phyloP scores from a whole-genome alignment of 140 eudicot species.

The Stevia rebaudiana region DNA sequence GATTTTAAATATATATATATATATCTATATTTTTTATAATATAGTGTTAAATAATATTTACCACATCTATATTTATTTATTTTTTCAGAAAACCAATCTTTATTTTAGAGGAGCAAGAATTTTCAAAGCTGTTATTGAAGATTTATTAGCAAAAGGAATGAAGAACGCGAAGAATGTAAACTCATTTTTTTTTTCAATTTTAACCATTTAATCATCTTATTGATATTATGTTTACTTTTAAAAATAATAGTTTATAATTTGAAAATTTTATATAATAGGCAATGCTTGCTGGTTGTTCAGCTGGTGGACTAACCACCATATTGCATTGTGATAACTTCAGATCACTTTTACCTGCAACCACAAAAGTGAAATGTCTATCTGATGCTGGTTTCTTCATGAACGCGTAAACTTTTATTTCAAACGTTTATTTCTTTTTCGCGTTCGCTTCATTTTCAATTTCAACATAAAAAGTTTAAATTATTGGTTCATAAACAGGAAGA shows the following conservation, averaged over 20 bases:
- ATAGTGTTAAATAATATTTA: background rate
- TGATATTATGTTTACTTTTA: background rate
- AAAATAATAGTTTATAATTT: background rate
- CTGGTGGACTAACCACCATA: conserved; percentile 88
- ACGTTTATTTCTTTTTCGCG: background rate
- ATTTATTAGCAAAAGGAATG: conserved; percentile 87
- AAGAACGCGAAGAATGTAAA: conserved; percentile 72
- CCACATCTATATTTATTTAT: background rate
- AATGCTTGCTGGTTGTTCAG: conserved; percentile 90
- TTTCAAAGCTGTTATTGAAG: conserved; percentile 71
- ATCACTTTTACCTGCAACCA: conserved; percentile 54
- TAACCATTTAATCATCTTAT: background rate
- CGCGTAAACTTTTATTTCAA: conserved; percentile 37
- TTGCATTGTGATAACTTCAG: conserved; percentile 82
- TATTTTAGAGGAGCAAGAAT: conserved; percentile 85
- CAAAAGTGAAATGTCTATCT: conserved; percentile 83
- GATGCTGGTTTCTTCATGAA: conserved; percentile 95
- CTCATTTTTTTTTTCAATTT: background rate
- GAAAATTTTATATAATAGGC: conserved; percentile 40
- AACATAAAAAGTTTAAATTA: background rate
- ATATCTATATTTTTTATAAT: too few species aligned
- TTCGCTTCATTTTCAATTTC: background rate
- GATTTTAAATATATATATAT: too few species aligned
- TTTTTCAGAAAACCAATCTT: conserved; percentile 58
- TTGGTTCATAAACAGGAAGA: conserved; percentile 47